These are phyloP conservation scores for Eucommia ulmoides DNA, from an alignment of 257 asterid species.

Conservation along the genomic window DNA sequence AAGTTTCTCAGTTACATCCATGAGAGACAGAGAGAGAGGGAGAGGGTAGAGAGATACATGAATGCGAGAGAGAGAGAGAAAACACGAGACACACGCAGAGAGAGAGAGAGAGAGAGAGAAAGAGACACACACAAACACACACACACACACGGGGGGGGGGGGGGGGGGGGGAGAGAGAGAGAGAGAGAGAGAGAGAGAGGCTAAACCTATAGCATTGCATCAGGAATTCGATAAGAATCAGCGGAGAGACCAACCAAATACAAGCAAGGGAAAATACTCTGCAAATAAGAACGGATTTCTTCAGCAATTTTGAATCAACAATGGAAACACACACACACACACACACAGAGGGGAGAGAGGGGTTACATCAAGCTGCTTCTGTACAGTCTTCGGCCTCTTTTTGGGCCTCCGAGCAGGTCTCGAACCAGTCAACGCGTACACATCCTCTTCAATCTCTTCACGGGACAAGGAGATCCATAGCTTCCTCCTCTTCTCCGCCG, in stretches of 20 bases:
- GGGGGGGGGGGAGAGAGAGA: background rate
- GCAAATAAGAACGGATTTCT: constrained; percentile 3
- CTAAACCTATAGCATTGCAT: constrained; percentile 30
- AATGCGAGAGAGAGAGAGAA: background rate
- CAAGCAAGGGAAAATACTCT: constrained; percentile 62
- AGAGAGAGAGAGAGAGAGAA: constrained; percentile 4
- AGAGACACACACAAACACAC: constrained; percentile 9
- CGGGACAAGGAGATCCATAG: constrained; percentile 72
- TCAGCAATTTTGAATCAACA: constrained; percentile 4
- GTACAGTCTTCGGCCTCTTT: constrained; percentile 57
- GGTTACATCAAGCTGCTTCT: constrained; percentile 66
- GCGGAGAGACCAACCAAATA: constrained; percentile 59
- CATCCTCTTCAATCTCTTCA: constrained; percentile 88
- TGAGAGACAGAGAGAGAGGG: background rate
- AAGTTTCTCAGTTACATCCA: too few relatives aligned
- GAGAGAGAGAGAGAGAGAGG: background rate
- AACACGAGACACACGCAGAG: background rate
- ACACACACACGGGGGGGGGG: background rate
- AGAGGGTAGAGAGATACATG: background rate
- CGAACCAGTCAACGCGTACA: constrained; percentile 71
- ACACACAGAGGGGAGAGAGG: background rate
- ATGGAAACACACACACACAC: background rate
- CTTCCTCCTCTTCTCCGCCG: constrained; percentile 49
- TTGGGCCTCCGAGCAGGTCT: constrained; percentile 68
- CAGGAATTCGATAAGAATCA: constrained; percentile 41